These are phyloP conservation scores for Ascodesmis nigricans DNA, from an alignment of 495 filamentous ascomycete genomes.

Conservation along the genomic window DNA sequence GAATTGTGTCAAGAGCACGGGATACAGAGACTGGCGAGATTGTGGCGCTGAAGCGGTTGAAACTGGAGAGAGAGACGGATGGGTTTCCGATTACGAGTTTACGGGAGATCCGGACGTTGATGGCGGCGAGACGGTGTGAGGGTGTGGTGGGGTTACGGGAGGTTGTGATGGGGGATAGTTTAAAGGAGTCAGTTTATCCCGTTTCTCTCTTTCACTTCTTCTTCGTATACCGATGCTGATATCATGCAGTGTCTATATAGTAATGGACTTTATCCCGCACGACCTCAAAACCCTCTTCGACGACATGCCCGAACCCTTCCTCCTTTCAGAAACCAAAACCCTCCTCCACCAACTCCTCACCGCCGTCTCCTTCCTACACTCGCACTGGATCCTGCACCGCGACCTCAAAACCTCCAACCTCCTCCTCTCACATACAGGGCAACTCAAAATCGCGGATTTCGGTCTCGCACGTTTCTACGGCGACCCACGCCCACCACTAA, in stretches of 20 bases:
- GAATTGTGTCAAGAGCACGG: constrained; percentile 71
- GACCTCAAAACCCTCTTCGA: constrained; percentile 87
- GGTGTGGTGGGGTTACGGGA: constrained; percentile 67
- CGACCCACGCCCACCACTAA: constrained; percentile 62
- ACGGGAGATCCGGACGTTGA: constrained; percentile 61
- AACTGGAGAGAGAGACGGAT: constrained; percentile 61
- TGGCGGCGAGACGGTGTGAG: constrained; percentile 35
- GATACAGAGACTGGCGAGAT: constrained; percentile 63
- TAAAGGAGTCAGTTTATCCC: constrained; percentile 42
- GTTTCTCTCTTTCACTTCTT: constrained; percentile 1
- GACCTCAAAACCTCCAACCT: constrained; percentile 95
- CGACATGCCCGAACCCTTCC: constrained; percentile 84
- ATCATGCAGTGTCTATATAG: constrained; percentile 55
- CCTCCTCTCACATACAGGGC: constrained; percentile 82
- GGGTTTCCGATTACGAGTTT: constrained; percentile 85
- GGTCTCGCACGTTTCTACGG: constrained; percentile 87
- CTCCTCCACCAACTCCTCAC: constrained; percentile 62
- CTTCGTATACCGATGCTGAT: not conserved
- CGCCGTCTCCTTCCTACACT: constrained; percentile 70
- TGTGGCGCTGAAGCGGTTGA: constrained; percentile 84
- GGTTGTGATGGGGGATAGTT: constrained; percentile 60
- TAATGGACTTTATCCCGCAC: constrained; percentile 96
- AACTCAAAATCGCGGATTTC: constrained; percentile 92
- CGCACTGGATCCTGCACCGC: constrained; percentile 82
- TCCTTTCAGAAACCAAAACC: constrained; percentile 81